Conservation (phyloP, 805 yeast genomes). For the Lipomyces spencermartinsiae region DNA sequence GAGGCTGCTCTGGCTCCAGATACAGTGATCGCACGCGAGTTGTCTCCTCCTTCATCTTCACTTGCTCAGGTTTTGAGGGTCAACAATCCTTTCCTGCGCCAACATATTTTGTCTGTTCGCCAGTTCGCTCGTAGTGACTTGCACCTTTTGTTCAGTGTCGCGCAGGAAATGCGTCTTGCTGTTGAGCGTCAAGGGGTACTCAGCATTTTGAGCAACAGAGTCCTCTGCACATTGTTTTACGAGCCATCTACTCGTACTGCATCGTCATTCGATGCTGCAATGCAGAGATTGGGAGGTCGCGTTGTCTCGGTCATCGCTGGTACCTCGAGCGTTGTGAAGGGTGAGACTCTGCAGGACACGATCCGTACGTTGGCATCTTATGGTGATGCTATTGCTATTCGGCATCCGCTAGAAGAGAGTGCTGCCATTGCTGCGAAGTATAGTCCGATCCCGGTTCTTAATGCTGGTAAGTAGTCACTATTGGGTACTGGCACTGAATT, state of each 20-base stretch:
- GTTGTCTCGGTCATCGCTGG: conserved; percentile 85
- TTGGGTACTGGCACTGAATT: background rate
- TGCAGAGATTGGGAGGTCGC: conserved; percentile 99
- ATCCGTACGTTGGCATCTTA: conserved; percentile 93
- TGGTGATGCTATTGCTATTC: conserved; percentile 94
- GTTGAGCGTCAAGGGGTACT: conserved; percentile 96
- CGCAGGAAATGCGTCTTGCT: conserved; percentile 96
- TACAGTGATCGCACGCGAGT: conserved; percentile 43
- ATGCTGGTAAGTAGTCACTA: conserved; percentile 69
- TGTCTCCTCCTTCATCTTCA: conserved; percentile 56
- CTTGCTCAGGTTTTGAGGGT: conserved; percentile 75
- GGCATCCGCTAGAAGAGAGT: conserved; percentile 93
- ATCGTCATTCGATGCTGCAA: conserved; percentile 97
- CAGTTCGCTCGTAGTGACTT: conserved; percentile 87
- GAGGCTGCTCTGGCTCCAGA: conserved; percentile 13
- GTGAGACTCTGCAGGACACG: conserved; percentile 97
- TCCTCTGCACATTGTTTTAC: conserved; percentile 92
- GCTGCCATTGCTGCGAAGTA: conserved; percentile 94
- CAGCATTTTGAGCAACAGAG: conserved; percentile 87
- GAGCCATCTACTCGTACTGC: conserved; percentile 98
- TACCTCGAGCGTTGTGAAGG: conserved; percentile 95
- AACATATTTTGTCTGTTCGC: conserved; percentile 84
- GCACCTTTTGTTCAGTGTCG: conserved; percentile 92
- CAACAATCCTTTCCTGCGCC: conserved; percentile 89
- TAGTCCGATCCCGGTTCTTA: conserved; percentile 95